Evolutionary conservation across 306 rosid genomes (phyloP).

Genomic region (Bauhinia variegata): DNA sequence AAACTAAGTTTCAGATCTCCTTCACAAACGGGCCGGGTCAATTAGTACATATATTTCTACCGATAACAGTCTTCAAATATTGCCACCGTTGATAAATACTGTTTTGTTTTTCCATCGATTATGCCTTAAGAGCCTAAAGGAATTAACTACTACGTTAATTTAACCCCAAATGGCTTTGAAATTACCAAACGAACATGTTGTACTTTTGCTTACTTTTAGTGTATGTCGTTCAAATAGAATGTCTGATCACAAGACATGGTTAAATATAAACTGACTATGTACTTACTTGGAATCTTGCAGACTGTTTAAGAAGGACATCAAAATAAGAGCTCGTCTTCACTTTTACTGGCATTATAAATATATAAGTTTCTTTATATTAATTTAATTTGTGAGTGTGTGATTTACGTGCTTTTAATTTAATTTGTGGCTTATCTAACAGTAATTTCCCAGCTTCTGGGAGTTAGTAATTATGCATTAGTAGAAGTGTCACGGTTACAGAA

Average conservation of each 20-base stretch:
- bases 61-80: neutral
- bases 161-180: slow-evolving; percentile 10
- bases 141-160: neutral
- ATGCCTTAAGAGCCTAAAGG: neutral
- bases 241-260: slow-evolving; percentile 25
- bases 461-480: neutral
- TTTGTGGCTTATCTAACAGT: neutral
- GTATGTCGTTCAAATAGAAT: slow-evolving; percentile 21
- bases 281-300: slow-evolving; percentile 44
- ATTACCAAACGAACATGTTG: neutral
- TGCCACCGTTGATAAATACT: neutral
- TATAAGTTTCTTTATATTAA: slow-evolving; percentile 2
- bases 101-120: too few relatives aligned
- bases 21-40: too few relatives aligned
- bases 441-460: slow-evolving; percentile 13
- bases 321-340: slow-evolving; percentile 35
- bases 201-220: neutral
- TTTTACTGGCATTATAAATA: slow-evolving; percentile 26
- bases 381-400: too few relatives aligned
- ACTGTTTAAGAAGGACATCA: slow-evolving; percentile 37
- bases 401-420: neutral
- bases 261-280: slow-evolving; percentile 28
- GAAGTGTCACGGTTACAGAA: slow-evolving; percentile 15
- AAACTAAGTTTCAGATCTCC: too few relatives aligned
- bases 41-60: too few relatives aligned